These are phyloP conservation scores for Phoenix dactylifera DNA, from an alignment of 176 grass and related monocot species.

Conservation along the genomic window DNA sequence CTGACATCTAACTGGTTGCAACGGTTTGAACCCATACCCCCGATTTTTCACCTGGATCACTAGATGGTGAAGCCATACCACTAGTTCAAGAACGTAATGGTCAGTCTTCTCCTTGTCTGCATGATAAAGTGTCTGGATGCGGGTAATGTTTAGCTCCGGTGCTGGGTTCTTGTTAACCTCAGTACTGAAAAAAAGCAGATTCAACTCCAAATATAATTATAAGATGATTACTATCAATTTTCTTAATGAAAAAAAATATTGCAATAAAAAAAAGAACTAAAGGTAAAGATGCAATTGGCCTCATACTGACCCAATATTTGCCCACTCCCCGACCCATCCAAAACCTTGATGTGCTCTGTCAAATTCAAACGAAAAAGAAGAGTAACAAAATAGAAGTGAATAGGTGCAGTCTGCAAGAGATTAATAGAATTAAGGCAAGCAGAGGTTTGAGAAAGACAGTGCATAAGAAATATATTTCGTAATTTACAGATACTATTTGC, in stretches of 20 bases:
- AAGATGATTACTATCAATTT: not conserved
- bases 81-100: slow-evolving; percentile 52
- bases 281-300: not conserved
- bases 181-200: slow-evolving; percentile 26
- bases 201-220: not conserved
- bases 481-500: slow-evolving; percentile 1
- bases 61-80: slow-evolving; percentile 69
- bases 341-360: slow-evolving; percentile 52
- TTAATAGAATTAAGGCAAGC: not conserved
- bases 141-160: slow-evolving; percentile 28
- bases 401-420: too few species aligned
- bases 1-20: slow-evolving; percentile 16
- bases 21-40: slow-evolving; percentile 23
- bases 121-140: slow-evolving; percentile 75
- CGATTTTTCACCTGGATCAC: too few species aligned
- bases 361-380: too few species aligned
- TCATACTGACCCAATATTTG: slow-evolving; percentile 51
- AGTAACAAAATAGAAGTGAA: too few species aligned
- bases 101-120: slow-evolving; percentile 54
- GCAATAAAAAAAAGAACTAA: not conserved
- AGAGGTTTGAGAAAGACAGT: not conserved
- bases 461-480: not conserved
- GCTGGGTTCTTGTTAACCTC: slow-evolving; percentile 22
- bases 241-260: not conserved
- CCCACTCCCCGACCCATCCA: slow-evolving; percentile 71